Evolutionary conservation across 2,329 filamentous ascomycete species (phyloP).

Genomic region (Fusarium metavorans): DNA sequence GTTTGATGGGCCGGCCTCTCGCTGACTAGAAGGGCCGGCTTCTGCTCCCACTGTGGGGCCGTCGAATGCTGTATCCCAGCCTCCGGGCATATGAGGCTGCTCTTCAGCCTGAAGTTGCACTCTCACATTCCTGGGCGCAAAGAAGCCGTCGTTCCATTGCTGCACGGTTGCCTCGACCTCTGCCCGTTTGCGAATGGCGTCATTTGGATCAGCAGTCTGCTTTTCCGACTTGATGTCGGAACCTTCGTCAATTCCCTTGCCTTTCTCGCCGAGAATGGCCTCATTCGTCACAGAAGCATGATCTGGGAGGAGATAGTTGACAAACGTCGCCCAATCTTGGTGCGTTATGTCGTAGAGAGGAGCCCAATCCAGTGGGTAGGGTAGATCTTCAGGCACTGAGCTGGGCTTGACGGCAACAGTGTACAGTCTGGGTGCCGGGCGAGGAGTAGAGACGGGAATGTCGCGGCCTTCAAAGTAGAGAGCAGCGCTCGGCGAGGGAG

Average conservation of each 20-base stretch:
- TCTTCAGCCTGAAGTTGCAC: constrained; percentile 50
- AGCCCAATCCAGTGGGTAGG: constrained; percentile 55
- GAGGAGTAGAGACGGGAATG: constrained; percentile 41
- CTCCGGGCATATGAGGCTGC: constrained; percentile 42
- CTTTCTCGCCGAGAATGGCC: constrained; percentile 62
- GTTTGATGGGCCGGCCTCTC: constrained; percentile 16
- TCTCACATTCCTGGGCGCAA: constrained; percentile 61
- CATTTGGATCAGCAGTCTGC: constrained; percentile 25
- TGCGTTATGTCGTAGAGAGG: constrained; percentile 58
- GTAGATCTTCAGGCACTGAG: constrained; percentile 58
- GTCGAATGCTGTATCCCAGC: constrained; percentile 42
- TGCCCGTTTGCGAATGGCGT: constrained; percentile 41
- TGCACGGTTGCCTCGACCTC: constrained; percentile 56
- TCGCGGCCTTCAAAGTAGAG: constrained; percentile 62
- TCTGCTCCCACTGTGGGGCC: constrained; percentile 14
- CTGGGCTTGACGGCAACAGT: constrained; percentile 49
- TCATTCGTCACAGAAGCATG: constrained; percentile 59
- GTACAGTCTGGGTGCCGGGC: constrained; percentile 47
- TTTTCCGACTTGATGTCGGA: constrained; percentile 41
- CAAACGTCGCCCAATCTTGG: constrained; percentile 71
- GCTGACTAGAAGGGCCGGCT: constrained; percentile 22
- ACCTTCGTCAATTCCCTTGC: constrained; percentile 54
- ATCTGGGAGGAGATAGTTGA: constrained; percentile 67
- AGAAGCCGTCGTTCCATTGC: constrained; percentile 71
- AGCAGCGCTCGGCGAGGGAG: constrained; percentile 40